Evolutionary conservation across 2,329 filamentous ascomycete genomes (phyloP), one percentile per base, ranked within the genome.

Genomic region (Lachnellula subtilissima): DNA sequence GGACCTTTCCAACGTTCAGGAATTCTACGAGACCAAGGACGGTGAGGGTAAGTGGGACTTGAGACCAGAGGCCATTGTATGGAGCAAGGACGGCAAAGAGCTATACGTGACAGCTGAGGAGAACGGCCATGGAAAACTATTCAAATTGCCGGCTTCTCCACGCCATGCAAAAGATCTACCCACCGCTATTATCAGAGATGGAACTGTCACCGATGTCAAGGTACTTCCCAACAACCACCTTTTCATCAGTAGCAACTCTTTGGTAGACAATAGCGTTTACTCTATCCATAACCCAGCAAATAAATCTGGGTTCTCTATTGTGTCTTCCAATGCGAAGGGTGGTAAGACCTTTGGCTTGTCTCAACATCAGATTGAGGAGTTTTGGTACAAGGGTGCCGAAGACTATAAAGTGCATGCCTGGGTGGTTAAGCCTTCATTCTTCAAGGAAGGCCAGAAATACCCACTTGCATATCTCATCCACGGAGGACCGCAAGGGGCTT

Each of bases 391-490:
- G 19, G 88, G 88, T 32, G 82, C 82, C 4, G 82, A 79, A 47
- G 67, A 73, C 40, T 86, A 87, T 59, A 73, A 82, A 36, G 80
- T 89, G n/a, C 88, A 91, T 63, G 85, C 87, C 0, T 80, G 86
- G 65, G 82, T 86, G 4, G 74, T 89, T 63, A 82, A 79, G 57
- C 87, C 84, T 0, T 83, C 82, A 0, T 58, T 79, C 64, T 94
- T 92, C 67, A 79, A 88, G 65, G 71, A 78, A 8, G 55, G 35
- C 17, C 87, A 90, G 71, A 91, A 83, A 61, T 95, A 93, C 66
- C 91, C 91, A 0, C 76, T 96, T 4, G 83, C 87, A 2, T 86
- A 91, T 68, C 75, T 92, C 43, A 88, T 95, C 60, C 91, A 96
- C 67, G 91, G 91, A 53, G 91, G 91, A 0, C 68, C 68, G 4